Base-by-base conservation (phyloP, 106 monocot species). In the Ottelia alismoides region DNA sequence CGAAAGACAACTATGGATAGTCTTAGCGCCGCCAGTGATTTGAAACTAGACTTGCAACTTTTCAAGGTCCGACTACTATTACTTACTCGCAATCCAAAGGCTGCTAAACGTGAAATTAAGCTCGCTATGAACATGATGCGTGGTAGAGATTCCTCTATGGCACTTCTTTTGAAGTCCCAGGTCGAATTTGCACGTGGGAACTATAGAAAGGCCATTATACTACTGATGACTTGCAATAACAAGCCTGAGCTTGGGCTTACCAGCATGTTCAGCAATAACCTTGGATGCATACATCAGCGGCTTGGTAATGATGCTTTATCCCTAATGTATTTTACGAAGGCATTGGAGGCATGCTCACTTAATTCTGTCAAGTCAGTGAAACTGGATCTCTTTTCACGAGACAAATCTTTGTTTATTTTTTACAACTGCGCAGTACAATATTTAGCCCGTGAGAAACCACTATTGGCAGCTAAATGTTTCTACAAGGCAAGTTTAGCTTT, bases 161-260 rank as follows among this genome's bases (percentile, higher is more conserved):
- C 77, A 22, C 65, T 89, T 16, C 65, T 83, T 2, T 49, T 89
- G 55, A 84, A 84, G 30, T 70, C 80, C 56, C 79, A 89, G 45
- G 48, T 89, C 28, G 89, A 89, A 59, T 89, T 74, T 72, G 69
- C 74, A n/a, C 69, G 77, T 67, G 83, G 89, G 3, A 89, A 84
- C 58, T 29, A 74, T 61, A 58, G 60, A 1, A 89, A 89, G 62
- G 73, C 89, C 28, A 51, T 66, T 30, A 80, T 77, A 59, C 80
- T 80, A 20, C 47, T 89, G 46, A 63, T 62, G 61, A 61, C 76
- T 51, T 71, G 65, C 51, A 72, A 63, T 55, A 77, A 69, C 29
- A 66, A 64, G 56, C 70, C 60, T 21, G 89, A 89, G 23, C 65
- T 72, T 22, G 56, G 30, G 25, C 51, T 76, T 49, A 55, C 66